Evolutionary conservation across 352 stramenopile genomes (phyloP), one percentile per base, ranked within the genome.

Genomic region (Phytopythium boreale): DNA sequence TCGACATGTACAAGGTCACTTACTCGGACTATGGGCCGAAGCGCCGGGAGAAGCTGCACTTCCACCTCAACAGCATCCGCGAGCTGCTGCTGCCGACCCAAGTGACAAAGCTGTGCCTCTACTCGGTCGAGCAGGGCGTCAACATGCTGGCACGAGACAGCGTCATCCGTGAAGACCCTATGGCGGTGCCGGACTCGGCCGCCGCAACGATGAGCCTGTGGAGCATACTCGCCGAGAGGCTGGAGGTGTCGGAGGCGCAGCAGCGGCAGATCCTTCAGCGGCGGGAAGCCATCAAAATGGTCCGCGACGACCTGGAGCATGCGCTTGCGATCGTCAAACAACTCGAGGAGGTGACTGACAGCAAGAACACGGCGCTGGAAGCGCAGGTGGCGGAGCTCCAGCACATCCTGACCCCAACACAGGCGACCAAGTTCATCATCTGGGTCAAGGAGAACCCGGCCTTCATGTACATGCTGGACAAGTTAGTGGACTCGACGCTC

Each of bases 391-490:
- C 77, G 22, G 64, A 87, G 61, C 66, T 93, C 6, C 84, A 93
- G 63, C 74, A 82, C 44, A 91, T 93, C 53, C 71, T 93, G 20
- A 93, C 82, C 17, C 82, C 84, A 11, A 85, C 83, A 47, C 84
- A 93, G 61, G 80, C 82, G 27, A 90, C 84, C 64, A 90, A 87
- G 67, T 93, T 93, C 72, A 93, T 93, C 75, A 88, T 93, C 60
- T 93, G 84, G 84, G 84, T 93, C 19, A 93, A 93, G 61, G 81
- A 93, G 49, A 93, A 93, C 46, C 84, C 82, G 56, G 84, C 84
- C 22, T 91, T 93, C 63, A 93, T 93, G 84, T 93, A 93, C 65
- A 93, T 93, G 84, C 71, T 93, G 51, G 82, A 93, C 70, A 89
- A 89, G 60, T 66, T 93, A 29, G 82, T 91, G 52, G 80, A 91